A percentile compares a stretch with the other conserved stretches of the same genome.
These are phyloP conservation scores for Claviceps digitariae DNA, from an alignment of 2,329 filamentous ascomycete species.

Conservation along the genomic window DNA sequence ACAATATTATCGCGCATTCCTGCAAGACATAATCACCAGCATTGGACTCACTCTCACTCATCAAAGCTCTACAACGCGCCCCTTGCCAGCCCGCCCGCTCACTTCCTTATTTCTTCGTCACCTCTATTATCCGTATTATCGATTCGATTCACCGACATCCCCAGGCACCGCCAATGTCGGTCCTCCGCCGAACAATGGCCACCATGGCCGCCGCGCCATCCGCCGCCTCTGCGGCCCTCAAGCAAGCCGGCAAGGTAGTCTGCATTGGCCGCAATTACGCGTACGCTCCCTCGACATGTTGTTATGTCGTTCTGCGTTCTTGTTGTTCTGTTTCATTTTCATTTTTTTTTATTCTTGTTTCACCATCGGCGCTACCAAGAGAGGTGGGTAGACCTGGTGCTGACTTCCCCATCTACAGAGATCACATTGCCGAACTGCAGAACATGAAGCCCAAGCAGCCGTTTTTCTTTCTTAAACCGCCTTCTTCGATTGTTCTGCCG, in stretches of 20 bases:
- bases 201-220: conserved; percentile 23
- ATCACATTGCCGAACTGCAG: conserved; percentile 87
- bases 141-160: neutral
- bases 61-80: too few species aligned
- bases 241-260: conserved; percentile 59
- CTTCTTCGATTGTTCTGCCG: conserved; percentile 72
- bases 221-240: conserved; percentile 28
- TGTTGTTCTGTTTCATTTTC: neutral
- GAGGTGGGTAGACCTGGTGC: neutral
- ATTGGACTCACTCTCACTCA: too few species aligned
- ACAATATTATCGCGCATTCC: too few species aligned
- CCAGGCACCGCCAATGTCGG: conserved; percentile 17
- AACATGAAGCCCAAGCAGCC: conserved; percentile 81
- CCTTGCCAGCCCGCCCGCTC: too few species aligned
- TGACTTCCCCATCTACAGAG: conserved; percentile 38
- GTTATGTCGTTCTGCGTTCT: neutral
- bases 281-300: conserved; percentile 33
- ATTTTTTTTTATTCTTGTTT: neutral
- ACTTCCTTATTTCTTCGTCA: neutral
- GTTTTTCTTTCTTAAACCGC: conserved; percentile 97
- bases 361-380: neutral
- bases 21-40: too few species aligned
- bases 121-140: neutral
- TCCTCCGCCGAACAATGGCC: conserved; percentile 23
- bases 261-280: conserved; percentile 97